Base-by-base conservation (phyloP, 805 yeast genomes). In the Pichia nanzhaoensis region DNA sequence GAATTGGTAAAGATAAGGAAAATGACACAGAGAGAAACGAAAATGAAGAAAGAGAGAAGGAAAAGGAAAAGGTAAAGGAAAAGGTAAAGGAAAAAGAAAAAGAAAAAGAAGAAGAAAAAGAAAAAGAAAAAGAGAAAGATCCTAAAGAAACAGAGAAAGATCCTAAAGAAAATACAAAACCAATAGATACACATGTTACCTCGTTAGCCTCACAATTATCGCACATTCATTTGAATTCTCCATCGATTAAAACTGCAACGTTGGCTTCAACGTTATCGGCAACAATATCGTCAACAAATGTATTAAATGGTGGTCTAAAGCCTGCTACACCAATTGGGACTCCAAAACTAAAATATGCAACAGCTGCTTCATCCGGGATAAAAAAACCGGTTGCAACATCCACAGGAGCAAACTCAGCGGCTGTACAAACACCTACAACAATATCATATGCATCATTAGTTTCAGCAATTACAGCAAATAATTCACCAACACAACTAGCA, bases 301-400 rank as follows among this genome's bases (percentile, higher is more conserved):
- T 51, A 14, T 27, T 51, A 12, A 42, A 39, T 33, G 51, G 49
- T 17, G 49, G 53, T 2, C 44, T 55, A 21, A 56, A 56, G 39
- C 61, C 61, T 8, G 56, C 63, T 4, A 58, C 61, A 20, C 58
- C 63, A 30, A 59, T 58, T 36, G 58, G 62, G 17, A 62, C 74
- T 1, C 73, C 74, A n/a, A 68, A 62, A 55, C 56, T 70, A 46
- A 60, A 64, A 37, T 63, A 67, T 43, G 63, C 63, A 16, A 54
- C 64, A 21, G 59, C 62, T 9, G 64, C 62, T 8, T 45, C 56
- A 9, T 51, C 64, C 8, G 55, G 56, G 12, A 56, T 59, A 13
- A 49, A 59, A 21, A 47, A 44, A 19, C 18, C 42, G 4, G 33
- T 27, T 16, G 28, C 14, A 17, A 40, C 46, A 10, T 46, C 50